phyloP scores from a whole-genome alignment of 1,284 basidiomycete species.

The Ustilago crameri region DNA sequence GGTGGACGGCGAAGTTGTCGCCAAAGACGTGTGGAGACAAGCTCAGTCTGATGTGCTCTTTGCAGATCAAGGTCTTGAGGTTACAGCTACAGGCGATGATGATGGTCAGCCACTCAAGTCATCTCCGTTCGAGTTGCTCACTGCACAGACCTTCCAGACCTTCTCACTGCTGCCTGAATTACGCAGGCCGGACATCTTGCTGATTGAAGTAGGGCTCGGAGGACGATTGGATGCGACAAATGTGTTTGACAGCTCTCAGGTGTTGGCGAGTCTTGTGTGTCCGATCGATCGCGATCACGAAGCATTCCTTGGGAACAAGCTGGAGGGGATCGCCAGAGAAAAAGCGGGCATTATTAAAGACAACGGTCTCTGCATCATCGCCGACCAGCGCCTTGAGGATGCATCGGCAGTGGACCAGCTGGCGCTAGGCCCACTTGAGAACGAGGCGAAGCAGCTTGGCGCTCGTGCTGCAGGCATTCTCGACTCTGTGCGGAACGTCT shows the following conservation, averaged over 20 bases:
- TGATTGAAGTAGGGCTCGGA: slow-evolving; percentile 95
- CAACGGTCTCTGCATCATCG: slow-evolving; percentile 79
- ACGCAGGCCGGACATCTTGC: slow-evolving; percentile 77
- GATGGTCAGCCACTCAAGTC: slow-evolving; percentile 45
- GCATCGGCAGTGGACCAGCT: slow-evolving; percentile 20
- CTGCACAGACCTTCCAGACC: slow-evolving; percentile 71
- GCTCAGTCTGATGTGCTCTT: slow-evolving; percentile 73
- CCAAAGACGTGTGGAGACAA: slow-evolving; percentile 72
- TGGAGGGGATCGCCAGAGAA: slow-evolving; percentile 80
- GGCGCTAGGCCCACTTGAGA: slow-evolving; percentile 37
- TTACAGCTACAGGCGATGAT: slow-evolving; percentile 71
- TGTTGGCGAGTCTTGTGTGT: slow-evolving; percentile 82
- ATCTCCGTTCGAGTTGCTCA: slow-evolving; percentile 62
- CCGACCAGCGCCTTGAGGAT: slow-evolving; percentile 66
- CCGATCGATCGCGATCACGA: slow-evolving; percentile 93
- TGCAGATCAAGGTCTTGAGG: slow-evolving; percentile 74
- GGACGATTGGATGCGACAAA: slow-evolving; percentile 94
- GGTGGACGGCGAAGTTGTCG: slow-evolving; percentile 75
- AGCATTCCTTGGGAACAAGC: slow-evolving; percentile 82
- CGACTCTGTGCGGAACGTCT: slow-evolving; percentile 44
- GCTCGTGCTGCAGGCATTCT: slow-evolving; percentile 42
- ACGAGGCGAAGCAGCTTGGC: slow-evolving; percentile 41
- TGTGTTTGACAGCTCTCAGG: slow-evolving; percentile 76
- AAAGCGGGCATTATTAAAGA: slow-evolving; percentile 84
- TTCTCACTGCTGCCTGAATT: slow-evolving; percentile 64